phyloP scores from a whole-genome alignment of 164 flowering plant species.

The Chimonanthus praecox region DNA sequence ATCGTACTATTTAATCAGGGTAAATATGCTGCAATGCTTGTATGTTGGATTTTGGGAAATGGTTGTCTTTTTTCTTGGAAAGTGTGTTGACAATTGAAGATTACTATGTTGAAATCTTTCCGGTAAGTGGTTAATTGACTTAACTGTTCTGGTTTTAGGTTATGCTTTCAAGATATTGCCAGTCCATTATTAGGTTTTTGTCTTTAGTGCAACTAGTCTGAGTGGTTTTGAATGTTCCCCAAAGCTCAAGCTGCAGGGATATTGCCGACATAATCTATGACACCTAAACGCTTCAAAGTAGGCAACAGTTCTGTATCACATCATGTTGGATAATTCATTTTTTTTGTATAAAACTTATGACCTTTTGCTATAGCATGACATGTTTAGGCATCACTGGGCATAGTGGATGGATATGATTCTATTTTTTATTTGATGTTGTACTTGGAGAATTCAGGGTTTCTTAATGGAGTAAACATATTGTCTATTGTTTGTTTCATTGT shows the following conservation, averaged over 20 bases:
- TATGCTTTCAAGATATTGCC: background rate
- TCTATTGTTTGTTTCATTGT: background rate
- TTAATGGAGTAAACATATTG: background rate
- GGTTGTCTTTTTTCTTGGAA: constrained; percentile 50
- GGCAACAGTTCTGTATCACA: too few species aligned
- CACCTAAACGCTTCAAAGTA: background rate
- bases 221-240: too few species aligned
- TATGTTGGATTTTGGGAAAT: constrained; percentile 51
- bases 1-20: constrained; percentile 24
- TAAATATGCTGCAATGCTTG: constrained; percentile 26
- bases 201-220: too few species aligned
- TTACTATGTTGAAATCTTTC: constrained; percentile 21
- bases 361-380: too few species aligned
- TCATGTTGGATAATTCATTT: too few species aligned
- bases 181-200: too few species aligned
- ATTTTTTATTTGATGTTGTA: too few species aligned
- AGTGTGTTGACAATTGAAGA: constrained; percentile 46
- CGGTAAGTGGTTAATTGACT: constrained; percentile 11
- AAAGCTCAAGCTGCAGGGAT: too few species aligned
- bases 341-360: too few species aligned
- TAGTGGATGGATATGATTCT: too few species aligned
- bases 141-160: background rate
- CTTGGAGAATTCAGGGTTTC: too few species aligned
- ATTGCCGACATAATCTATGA: background rate
- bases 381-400: too few species aligned